Percentiles rank a stretch among this genome's conserved stretches.
These are phyloP conservation scores for Globisporangium polare DNA, from an alignment of 352 stramenopile genomes.

Conservation along the genomic window DNA sequence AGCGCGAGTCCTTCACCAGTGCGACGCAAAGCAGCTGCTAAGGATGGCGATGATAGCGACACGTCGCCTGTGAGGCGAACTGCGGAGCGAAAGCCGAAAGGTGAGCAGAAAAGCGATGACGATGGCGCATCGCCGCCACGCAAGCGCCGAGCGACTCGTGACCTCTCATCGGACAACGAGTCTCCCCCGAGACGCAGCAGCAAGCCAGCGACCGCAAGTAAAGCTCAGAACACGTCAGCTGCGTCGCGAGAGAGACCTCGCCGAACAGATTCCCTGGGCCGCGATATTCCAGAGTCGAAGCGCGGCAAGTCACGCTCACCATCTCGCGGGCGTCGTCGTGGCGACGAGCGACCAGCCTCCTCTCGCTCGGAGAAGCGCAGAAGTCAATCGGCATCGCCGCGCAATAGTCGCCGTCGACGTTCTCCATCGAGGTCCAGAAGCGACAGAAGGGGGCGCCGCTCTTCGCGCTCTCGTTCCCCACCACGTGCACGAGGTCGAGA, in stretches of 20 bases:
- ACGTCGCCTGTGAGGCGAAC: constrained; percentile 23
- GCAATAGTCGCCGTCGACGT: constrained; percentile 9
- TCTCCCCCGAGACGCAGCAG: neutral
- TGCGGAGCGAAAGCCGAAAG: neutral
- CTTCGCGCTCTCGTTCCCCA: constrained; percentile 8
- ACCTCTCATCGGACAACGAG: neutral
- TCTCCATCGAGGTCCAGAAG: constrained; percentile 27
- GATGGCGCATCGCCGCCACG: constrained; percentile 22
- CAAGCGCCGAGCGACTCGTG: constrained; percentile 2
- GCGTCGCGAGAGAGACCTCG: constrained; percentile 4
- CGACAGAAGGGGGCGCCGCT: neutral
- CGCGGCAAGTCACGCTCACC: neutral
- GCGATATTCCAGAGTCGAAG: constrained; percentile 12
- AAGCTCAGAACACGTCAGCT: neutral
- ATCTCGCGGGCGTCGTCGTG: neutral
- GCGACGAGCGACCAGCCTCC: neutral
- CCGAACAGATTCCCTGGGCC: constrained; percentile 22
- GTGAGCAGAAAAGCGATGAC: constrained; percentile 7
- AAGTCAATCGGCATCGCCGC: constrained; percentile 5
- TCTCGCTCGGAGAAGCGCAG: constrained; percentile 1
- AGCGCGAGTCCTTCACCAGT: neutral
- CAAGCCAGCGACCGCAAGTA: neutral
- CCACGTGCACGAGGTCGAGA: neutral
- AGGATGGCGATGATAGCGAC: constrained; percentile 18
- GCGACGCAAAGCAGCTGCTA: neutral